Evolutionary conservation across 768 basidiomycete species (phyloP).

Genomic region (Tricholomella constricta): DNA sequence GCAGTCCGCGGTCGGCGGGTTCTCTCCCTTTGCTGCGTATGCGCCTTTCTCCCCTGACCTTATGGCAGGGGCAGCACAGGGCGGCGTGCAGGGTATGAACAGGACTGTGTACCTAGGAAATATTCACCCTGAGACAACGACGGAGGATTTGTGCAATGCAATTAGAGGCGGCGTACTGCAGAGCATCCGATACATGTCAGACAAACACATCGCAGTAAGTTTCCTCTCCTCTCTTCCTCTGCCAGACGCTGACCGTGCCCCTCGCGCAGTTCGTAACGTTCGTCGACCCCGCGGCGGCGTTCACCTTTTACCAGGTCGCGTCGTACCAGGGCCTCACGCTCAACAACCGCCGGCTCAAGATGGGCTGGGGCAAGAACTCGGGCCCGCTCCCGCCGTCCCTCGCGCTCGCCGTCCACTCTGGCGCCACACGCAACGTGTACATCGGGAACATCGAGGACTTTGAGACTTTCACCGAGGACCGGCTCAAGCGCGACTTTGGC

Average conservation of each 20-base stretch:
- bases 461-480: constrained; percentile 87
- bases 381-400: constrained; percentile 84
- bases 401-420: constrained; percentile 86
- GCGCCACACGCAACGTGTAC: constrained; percentile 96
- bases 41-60: constrained; percentile 51
- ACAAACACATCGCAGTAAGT: constrained; percentile 94
- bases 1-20: constrained; percentile 45
- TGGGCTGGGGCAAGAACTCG: constrained; percentile 98
- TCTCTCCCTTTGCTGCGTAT: constrained; percentile 55
- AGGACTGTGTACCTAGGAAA: constrained; percentile 95
- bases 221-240: constrained; percentile 1
- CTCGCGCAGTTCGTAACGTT: constrained; percentile 86
- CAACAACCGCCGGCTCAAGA: constrained; percentile 92
- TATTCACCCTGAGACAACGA: constrained; percentile 93
- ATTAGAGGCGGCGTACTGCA: constrained; percentile 96
- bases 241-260: constrained; percentile 11
- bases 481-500: constrained; percentile 89
- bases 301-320: constrained; percentile 93
- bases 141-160: constrained; percentile 95
- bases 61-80: constrained; percentile 34
- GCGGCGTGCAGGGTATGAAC: constrained; percentile 62
- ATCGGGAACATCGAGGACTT: constrained; percentile 96
- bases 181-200: constrained; percentile 93
- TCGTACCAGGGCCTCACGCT: constrained; percentile 87
- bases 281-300: constrained; percentile 89